These are phyloP conservation scores for Brassica incana DNA, from an alignment of 345 rosid genomes.

Conservation along the genomic window DNA sequence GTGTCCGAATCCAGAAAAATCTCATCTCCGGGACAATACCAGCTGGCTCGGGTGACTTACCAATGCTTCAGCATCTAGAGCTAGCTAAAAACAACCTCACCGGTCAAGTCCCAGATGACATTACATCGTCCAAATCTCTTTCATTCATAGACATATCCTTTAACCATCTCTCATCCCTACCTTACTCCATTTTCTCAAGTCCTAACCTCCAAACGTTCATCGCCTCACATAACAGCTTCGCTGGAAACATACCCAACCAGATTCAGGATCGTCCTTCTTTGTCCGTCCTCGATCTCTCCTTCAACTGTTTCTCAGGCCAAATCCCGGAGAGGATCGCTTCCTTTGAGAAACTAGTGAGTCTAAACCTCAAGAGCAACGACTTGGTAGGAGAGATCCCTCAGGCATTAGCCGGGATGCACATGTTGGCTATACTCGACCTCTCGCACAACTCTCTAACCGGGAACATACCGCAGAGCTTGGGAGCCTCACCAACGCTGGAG, in stretches of 20 bases:
- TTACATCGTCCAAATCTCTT: slow-evolving; percentile 63
- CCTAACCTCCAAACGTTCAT: slow-evolving; percentile 70
- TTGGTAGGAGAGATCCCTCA: slow-evolving; percentile 60
- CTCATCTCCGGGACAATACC: slow-evolving; percentile 67
- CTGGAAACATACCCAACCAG: slow-evolving; percentile 67
- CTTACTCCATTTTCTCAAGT: slow-evolving; percentile 69
- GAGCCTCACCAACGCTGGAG: slow-evolving; percentile 77
- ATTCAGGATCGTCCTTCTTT: slow-evolving; percentile 80
- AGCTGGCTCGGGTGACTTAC: slow-evolving; percentile 63
- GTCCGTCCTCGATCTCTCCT: slow-evolving; percentile 73
- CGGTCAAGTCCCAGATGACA: slow-evolving; percentile 71
- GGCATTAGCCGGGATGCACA: slow-evolving; percentile 63
- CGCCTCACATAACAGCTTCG: slow-evolving; percentile 68
- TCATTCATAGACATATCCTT: slow-evolving; percentile 78
- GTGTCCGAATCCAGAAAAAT: slow-evolving; percentile 76
- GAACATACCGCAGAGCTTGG: slow-evolving; percentile 57
- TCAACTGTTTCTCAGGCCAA: slow-evolving; percentile 65
- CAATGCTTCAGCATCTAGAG: slow-evolving; percentile 77
- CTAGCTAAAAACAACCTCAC: slow-evolving; percentile 74
- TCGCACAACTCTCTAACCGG: slow-evolving; percentile 79
- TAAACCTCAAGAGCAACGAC: slow-evolving; percentile 64
- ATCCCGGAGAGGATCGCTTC: slow-evolving; percentile 70
- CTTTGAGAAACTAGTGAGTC: slow-evolving; percentile 70
- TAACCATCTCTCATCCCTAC: slow-evolving; percentile 68
- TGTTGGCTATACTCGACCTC: slow-evolving; percentile 72